Evolutionary conservation across 1,284 basidiomycete species (phyloP).

Genomic region (Irpex lacteus): DNA sequence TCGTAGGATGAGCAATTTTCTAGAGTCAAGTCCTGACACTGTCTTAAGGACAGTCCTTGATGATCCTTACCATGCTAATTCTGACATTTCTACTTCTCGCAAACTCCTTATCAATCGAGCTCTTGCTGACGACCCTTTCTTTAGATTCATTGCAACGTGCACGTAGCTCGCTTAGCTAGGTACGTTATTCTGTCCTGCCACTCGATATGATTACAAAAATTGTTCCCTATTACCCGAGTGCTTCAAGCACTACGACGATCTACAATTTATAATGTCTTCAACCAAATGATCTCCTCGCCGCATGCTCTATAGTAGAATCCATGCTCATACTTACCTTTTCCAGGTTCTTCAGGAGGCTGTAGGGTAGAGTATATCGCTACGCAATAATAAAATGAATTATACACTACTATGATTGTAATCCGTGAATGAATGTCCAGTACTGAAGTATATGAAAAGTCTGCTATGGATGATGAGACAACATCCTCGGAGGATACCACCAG

Average conservation of each 20-base stretch:
- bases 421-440: not conserved
- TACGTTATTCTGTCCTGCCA: constrained; percentile 1
- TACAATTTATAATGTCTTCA: constrained; percentile 37
- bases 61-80: constrained; percentile 81
- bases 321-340: not conserved
- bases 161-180: not conserved
- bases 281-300: constrained; percentile 33
- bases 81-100: constrained; percentile 46
- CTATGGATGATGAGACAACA: not conserved
- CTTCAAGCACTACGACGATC: constrained; percentile 13
- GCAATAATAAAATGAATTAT: too few species aligned
- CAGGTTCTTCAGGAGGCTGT: not conserved
- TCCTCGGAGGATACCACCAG: constrained; percentile 41
- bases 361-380: too few species aligned
- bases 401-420: too few species aligned
- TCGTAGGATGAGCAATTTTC: constrained; percentile 58
- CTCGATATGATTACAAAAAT: constrained; percentile 21
- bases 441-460: not conserved
- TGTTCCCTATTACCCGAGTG: constrained; percentile 20
- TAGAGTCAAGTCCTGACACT: constrained; percentile 86
- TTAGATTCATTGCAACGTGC: constrained; percentile 17
- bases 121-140: constrained; percentile 25
- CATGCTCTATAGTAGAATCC: not conserved
- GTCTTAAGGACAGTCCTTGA: constrained; percentile 71
- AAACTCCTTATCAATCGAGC: constrained; percentile 12